phyloP scores from a whole-genome alignment of 495 filamentous ascomycete genomes.

The Lepidopterella palustris region DNA sequence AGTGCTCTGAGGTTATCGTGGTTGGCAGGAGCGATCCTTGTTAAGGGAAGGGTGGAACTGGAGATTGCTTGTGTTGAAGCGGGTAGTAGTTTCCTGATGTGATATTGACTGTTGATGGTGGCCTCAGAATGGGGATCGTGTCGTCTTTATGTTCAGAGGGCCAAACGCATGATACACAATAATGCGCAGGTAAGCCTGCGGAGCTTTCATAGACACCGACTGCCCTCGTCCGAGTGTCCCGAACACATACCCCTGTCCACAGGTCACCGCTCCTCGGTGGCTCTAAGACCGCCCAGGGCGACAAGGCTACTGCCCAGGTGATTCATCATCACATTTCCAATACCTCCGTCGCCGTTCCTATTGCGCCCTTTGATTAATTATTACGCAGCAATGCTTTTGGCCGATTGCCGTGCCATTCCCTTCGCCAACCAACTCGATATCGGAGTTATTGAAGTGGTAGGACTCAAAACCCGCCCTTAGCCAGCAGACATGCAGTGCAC shows the following conservation, averaged over 20 bases:
- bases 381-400: neutral
- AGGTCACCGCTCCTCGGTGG: no score
- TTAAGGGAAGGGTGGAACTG: neutral
- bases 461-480: neutral
- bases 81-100: neutral
- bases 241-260: neutral
- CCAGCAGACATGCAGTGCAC: no score
- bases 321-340: neutral
- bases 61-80: neutral
- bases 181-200: neutral
- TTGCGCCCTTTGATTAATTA: neutral
- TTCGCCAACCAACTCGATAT: neutral
- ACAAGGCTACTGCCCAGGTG: neutral
- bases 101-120: neutral
- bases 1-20: neutral
- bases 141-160: neutral
- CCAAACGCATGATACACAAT: neutral
- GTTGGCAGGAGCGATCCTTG: neutral
- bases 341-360: neutral
- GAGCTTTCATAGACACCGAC: neutral
- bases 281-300: neutral
- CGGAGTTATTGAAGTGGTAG: neutral
- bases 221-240: neutral
- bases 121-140: neutral
- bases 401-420: neutral